A percentile compares a stretch with the other conserved stretches of the same genome.
Conservation (phyloP, 2,329 filamentous ascomycete genomes). For the Pestalotiopsis sp. region DNA sequence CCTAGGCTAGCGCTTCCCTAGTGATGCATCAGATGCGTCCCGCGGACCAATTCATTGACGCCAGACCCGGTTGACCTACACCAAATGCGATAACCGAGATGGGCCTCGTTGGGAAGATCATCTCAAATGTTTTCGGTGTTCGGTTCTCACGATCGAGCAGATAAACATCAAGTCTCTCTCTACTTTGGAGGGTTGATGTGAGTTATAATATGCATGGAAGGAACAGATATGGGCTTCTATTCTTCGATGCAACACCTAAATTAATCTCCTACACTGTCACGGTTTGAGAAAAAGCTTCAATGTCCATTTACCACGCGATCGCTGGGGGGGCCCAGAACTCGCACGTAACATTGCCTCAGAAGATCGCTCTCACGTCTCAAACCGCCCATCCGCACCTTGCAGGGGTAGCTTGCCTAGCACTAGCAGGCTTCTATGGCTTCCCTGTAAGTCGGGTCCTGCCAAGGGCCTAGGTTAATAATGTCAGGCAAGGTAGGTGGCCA, state of each 20-base stretch:
- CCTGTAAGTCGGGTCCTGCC: neutral
- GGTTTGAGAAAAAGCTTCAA: too few species aligned
- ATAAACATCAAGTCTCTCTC: too few species aligned
- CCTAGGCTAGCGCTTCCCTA: slow-evolving; percentile 15
- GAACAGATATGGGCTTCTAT: too few species aligned
- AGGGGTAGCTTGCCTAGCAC: neutral
- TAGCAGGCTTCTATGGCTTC: neutral
- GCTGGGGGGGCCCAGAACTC: neutral
- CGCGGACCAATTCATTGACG: neutral
- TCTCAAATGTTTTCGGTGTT: too few species aligned
- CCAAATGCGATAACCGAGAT: neutral
- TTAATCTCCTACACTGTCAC: too few species aligned
- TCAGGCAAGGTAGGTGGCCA: neutral
- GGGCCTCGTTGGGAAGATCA: too few species aligned
- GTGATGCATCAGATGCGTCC: neutral
- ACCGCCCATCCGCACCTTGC: neutral
- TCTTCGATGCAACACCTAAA: too few species aligned
- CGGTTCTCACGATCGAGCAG: too few species aligned
- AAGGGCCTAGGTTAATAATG: neutral
- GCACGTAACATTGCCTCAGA: neutral
- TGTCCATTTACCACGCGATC: neutral
- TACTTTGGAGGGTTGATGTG: too few species aligned
- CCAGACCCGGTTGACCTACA: neutral
- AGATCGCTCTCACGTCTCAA: neutral
- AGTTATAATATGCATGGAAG: too few species aligned